These are phyloP conservation scores for Phoenix dactylifera DNA, from an alignment of 176 grass and related monocot species.

Conservation along the genomic window DNA sequence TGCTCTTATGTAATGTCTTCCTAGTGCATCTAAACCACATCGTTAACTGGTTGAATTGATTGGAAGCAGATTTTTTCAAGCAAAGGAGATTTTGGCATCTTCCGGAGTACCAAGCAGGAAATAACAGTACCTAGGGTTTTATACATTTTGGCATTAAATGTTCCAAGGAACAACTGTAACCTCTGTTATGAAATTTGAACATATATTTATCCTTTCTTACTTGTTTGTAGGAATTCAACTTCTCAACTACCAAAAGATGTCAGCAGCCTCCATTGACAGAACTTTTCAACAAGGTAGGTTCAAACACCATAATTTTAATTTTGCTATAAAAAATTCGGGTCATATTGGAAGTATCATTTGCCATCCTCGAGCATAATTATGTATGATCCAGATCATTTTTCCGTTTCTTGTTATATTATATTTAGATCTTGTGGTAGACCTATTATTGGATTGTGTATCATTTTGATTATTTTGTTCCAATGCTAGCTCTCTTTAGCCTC, in stretches of 20 bases:
- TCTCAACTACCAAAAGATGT: slow-evolving; percentile 42
- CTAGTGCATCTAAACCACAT: too few relatives aligned
- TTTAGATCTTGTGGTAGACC: too few relatives aligned
- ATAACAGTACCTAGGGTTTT: slow-evolving; percentile 63
- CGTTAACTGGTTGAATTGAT: background rate
- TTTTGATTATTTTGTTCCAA: background rate
- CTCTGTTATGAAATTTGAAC: too few relatives aligned
- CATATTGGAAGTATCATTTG: too few relatives aligned
- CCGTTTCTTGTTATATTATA: too few relatives aligned
- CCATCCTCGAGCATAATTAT: too few relatives aligned
- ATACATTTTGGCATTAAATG: too few relatives aligned
- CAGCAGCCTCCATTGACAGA: slow-evolving; percentile 53
- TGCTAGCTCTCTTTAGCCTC: slow-evolving; percentile 49
- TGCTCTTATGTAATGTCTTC: too few relatives aligned
- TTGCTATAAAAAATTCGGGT: too few relatives aligned
- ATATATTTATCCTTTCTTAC: slow-evolving; percentile 8
- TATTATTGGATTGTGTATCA: background rate
- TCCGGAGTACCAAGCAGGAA: slow-evolving; percentile 50
- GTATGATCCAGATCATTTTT: too few relatives aligned
- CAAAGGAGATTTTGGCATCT: slow-evolving; percentile 39
- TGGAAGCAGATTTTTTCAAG: slow-evolving; percentile 36
- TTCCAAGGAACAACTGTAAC: too few relatives aligned
- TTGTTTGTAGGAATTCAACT: slow-evolving; percentile 56
- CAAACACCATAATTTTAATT: background rate
- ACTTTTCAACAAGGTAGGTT: slow-evolving; percentile 77